A percentile compares a stretch with the other conserved stretches of the same genome.
Evolutionary conservation across 2,329 filamentous ascomycete species (phyloP).

Genomic region (Xylariaceae sp.): DNA sequence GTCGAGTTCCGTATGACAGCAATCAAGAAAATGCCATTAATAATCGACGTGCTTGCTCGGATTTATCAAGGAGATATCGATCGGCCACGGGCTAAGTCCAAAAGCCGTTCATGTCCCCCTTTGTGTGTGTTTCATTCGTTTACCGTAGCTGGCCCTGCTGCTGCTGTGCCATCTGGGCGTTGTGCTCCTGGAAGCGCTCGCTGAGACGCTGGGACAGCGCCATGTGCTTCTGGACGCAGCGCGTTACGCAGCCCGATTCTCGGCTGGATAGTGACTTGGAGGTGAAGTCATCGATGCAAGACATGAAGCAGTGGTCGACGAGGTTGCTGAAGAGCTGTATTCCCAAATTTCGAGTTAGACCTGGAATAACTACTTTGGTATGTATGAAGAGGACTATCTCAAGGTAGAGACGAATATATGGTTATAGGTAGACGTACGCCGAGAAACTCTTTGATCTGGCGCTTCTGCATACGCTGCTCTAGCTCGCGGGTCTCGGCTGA

Average conservation of each 20-base stretch:
- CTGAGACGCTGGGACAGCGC: conserved; percentile 88
- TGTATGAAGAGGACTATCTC: no score
- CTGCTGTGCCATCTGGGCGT: conserved; percentile 63
- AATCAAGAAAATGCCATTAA: no score
- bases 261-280: conserved; percentile 89
- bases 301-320: conserved; percentile 90
- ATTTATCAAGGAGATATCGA: no score
- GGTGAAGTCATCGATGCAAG: conserved; percentile 98
- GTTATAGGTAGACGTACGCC: conserved; percentile 66
- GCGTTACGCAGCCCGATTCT: conserved; percentile 90
- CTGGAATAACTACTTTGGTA: no score
- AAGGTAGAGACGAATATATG: background rate
- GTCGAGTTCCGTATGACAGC: no score
- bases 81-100: no score
- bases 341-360: no score
- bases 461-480: conserved; percentile 92
- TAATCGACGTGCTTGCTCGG: no score
- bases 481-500: conserved; percentile 88
- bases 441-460: conserved; percentile 99
- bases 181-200: conserved; percentile 82
- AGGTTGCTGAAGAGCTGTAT: conserved; percentile 66
- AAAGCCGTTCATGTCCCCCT: background rate
- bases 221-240: conserved; percentile 96
- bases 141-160: conserved; percentile 55
- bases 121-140: conserved; percentile 16